Base-by-base conservation (phyloP, 345 rosid genomes). In the Draba incana region DNA sequence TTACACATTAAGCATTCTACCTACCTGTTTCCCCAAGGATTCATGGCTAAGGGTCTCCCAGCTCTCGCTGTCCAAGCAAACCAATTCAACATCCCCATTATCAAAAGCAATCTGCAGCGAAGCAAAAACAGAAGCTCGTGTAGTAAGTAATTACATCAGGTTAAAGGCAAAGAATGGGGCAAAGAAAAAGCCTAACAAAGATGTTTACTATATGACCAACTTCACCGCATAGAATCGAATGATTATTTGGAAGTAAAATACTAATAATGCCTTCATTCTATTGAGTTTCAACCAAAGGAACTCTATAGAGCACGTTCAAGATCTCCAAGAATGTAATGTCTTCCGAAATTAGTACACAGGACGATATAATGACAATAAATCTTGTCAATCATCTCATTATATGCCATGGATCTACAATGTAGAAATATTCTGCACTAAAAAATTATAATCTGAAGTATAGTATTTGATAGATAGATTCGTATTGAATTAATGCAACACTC, bases 21-120 rank as follows among this genome's bases (percentile, higher is more conserved):
- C 69, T 75, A 83, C 92, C 78, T 73, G 77, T 46, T 78, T 81
- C 16, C 39, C 72, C 58, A 75, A 58, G 71, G 81, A 79, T 65
- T 56, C 75, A 45, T 77, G 81, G 50, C 69, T 66, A 39, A 65
- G 62, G n/a, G 72, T 81, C 76, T 83, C 85, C 81, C 79, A 75
- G 74, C 80, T 78, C 71, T 79, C 83, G 65, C 81, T 64, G 49
- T 80, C 83, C 77, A 81, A 75, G 83, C 82, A 76, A 54, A 82
- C 77, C 60, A 81, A 66, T 44, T 82, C 82, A 52, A 77, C 78
- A 54, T 81, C 83, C 57, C 83, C 82, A 63, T 80, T 76, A 37
- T 82, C 86, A 66, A 75, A 76, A 66, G 77, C 77, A 54, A 82
- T 76, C 89, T 85, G 84, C 58, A 72, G 69, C 14, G 30, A 62